Conservation (phyloP, 768 basidiomycete species). For the Lactifluus rugatus region DNA sequence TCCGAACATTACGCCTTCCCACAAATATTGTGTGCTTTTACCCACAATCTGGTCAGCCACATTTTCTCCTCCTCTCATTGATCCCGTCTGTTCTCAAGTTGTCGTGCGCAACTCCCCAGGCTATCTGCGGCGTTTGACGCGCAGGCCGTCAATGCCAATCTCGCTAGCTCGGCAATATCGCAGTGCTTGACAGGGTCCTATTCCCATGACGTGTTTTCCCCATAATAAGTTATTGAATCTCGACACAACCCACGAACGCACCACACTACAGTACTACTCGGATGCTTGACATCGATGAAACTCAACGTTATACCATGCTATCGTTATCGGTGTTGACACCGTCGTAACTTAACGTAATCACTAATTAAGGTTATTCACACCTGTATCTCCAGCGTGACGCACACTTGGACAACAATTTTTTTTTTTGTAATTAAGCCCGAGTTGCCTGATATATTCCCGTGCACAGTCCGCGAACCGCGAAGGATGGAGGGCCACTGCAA, state of each 20-base stretch:
- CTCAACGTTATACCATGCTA: too few species aligned
- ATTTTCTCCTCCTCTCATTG: not conserved
- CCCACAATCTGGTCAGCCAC: not conserved
- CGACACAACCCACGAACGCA: not conserved
- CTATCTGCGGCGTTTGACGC: not conserved
- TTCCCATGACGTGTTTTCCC: not conserved
- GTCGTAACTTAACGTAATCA: too few species aligned
- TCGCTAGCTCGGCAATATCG: not conserved
- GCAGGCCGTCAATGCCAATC: not conserved
- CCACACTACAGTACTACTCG: not conserved
- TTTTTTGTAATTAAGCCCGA: not conserved
- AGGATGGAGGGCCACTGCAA: not conserved
- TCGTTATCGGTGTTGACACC: not conserved
- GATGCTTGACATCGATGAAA: too few species aligned
- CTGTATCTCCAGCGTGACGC: too few species aligned
- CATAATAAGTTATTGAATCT: not conserved
- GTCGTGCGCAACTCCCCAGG: too few species aligned
- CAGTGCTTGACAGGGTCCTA: not conserved
- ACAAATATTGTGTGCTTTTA: not conserved
- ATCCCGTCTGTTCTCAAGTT: too few species aligned
- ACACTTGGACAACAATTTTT: not conserved
- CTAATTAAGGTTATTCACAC: not conserved
- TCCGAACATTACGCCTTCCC: slow-evolving; percentile 8
- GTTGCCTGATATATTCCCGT: not conserved
- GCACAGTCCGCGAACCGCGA: not conserved